These are phyloP conservation scores for Filobasidium wieringae DNA, from an alignment of 768 basidiomycete genomes.

Conservation along the genomic window DNA sequence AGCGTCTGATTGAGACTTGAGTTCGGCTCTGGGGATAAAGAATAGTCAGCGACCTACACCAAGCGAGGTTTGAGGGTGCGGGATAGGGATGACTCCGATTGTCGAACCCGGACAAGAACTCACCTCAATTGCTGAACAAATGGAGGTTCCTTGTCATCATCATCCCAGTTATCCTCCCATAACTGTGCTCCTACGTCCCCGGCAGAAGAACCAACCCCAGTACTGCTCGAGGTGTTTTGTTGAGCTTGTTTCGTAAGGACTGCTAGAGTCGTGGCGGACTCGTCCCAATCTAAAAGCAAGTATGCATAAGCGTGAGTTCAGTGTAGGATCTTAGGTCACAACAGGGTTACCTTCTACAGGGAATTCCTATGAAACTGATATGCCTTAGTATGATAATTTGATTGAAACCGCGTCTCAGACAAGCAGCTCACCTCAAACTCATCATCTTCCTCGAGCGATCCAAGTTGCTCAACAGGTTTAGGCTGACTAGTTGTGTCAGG, in stretches of 20 bases:
- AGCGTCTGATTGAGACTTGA: conserved; percentile 10
- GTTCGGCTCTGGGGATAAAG: conserved; percentile 5
- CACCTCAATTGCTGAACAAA: conserved; percentile 92
- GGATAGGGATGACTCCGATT: background rate
- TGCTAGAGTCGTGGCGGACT: conserved; percentile 19
- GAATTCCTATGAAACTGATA: conserved; percentile 53
- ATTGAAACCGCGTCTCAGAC: background rate
- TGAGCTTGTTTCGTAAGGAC: conserved; percentile 18
- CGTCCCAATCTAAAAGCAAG: conserved; percentile 13
- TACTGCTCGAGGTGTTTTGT: conserved; percentile 45
- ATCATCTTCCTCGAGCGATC: conserved; percentile 91
- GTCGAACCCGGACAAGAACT: conserved; percentile 31
- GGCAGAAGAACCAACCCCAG: conserved; percentile 55
- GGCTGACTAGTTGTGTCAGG: conserved; percentile 2
- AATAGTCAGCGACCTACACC: background rate
- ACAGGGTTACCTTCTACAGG: conserved; percentile 56
- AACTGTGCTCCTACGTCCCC: conserved; percentile 76
- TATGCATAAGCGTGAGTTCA: background rate
- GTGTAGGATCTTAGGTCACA: background rate
- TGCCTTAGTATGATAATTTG: background rate
- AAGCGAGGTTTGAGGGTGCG: background rate
- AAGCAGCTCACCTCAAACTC: conserved; percentile 55
- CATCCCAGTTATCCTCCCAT: conserved; percentile 99
- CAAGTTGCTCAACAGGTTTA: conserved; percentile 53
- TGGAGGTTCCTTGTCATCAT: conserved; percentile 96